Evolutionary conservation across 306 rosid species (phyloP).

Genomic region (Arachis hypogaea): DNA sequence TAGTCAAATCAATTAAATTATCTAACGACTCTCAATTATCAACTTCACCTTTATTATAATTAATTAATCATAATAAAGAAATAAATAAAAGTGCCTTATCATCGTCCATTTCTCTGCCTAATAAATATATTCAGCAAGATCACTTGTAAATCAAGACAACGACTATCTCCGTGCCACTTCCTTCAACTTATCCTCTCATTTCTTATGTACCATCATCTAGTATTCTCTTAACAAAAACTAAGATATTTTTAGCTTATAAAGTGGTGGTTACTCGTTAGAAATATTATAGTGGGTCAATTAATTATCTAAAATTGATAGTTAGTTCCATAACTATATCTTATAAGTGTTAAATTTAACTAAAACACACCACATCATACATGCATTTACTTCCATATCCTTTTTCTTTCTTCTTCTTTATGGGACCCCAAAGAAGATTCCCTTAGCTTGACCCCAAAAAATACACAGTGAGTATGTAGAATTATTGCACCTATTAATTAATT

Average conservation of each 20-base stretch:
- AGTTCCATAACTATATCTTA: conserved; percentile 2
- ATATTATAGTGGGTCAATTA: conserved; percentile 5
- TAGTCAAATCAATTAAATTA: no score
- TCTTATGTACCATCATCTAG: background rate
- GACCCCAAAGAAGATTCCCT: background rate
- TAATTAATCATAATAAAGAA: background rate
- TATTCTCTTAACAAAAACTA: background rate
- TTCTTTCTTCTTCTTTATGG: background rate
- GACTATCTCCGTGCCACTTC: conserved; percentile 19
- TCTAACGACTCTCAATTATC: no score
- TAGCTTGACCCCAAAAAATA: background rate
- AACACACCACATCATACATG: background rate
- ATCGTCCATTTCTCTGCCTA: conserved; percentile 24
- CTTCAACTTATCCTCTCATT: background rate
- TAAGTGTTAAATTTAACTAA: background rate
- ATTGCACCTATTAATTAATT: background rate
- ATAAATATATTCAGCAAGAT: conserved; percentile 27
- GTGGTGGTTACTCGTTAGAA: background rate
- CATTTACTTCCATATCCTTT: background rate
- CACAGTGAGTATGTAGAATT: background rate
- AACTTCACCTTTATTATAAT: no score
- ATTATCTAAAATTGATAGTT: conserved; percentile 14
- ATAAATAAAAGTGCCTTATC: conserved; percentile 39
- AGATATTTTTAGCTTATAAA: background rate
- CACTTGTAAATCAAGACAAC: conserved; percentile 55